These are phyloP conservation scores for Phytophthora megakarya DNA, from an alignment of 352 stramenopile genomes.

Conservation along the genomic window DNA sequence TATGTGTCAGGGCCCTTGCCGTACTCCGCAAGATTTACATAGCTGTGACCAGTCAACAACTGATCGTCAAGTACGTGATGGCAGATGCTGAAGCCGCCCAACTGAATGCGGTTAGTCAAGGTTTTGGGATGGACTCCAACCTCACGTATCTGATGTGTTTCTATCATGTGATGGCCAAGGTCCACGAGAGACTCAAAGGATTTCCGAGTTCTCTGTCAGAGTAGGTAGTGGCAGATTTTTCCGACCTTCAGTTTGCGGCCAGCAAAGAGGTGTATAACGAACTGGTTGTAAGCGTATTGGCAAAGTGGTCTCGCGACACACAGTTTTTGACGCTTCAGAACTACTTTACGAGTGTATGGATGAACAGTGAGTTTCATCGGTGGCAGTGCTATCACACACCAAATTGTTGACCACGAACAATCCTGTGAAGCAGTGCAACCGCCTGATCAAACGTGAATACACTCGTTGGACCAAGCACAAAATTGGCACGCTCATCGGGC, in stretches of 20 bases:
- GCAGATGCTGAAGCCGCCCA: background rate
- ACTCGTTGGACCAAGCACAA: slow-evolving; percentile 14
- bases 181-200: slow-evolving; percentile 27
- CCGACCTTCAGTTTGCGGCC: slow-evolving; percentile 21
- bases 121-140: slow-evolving; percentile 8
- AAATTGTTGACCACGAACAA: slow-evolving; percentile 8
- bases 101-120: background rate
- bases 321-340: too few species aligned
- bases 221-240: slow-evolving; percentile 17
- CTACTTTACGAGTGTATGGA: background rate
- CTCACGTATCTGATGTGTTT: slow-evolving; percentile 32
- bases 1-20: background rate
- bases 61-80: background rate
- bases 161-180: slow-evolving; percentile 35
- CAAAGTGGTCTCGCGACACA: too few species aligned
- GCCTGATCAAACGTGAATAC: slow-evolving; percentile 31
- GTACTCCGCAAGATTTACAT: background rate
- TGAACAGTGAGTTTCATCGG: background rate
- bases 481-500: background rate
- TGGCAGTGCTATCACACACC: slow-evolving; percentile 25
- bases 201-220: background rate
- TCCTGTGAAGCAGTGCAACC: slow-evolving; percentile 11
- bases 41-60: background rate
- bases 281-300: background rate
- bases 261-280: background rate